Evolutionary conservation across 2,329 filamentous ascomycete species (phyloP), one percentile per base, ranked within the genome.

Genomic region (Alternaria incomplexa): DNA sequence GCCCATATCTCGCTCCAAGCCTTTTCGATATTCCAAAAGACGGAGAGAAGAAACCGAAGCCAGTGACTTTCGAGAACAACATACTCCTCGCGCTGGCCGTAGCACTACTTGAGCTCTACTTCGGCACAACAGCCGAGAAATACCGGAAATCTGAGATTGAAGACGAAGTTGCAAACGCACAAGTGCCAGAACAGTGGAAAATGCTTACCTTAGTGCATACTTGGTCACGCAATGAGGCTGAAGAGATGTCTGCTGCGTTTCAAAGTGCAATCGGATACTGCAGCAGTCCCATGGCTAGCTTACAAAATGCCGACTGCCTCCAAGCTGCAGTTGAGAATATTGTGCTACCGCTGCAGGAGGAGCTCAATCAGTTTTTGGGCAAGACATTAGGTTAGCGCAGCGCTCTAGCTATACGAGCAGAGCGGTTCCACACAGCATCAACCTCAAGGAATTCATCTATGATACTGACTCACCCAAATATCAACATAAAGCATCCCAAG

Each of bases 251-350:
- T 50, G 77, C 78, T 32, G 77, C 78, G 0, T 80, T 79, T 53
- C 62, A 73, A 28, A 69, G 58, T 20, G 78, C 78, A 8, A 71
- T 80, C n/a, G 71, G 66, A 12, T 74, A 79, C 52, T 80, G 77
- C 53, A 68, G 69, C 44, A 76, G 79, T 22, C 77, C 77, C 26
- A 72, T 71, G 9, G 71, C 73, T 23, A 79, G 69, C 46, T 64
- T 80, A 23, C 72, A 78, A 28, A 76, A 79, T 53, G 43, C 73
- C 3, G 73, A 75, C 3, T 80, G 79, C 32, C 64, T 80, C 4
- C 77, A 80, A 57, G 73, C 77, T 28, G 77, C 78, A 3, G 76
- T 79, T 0, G 77, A 79, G 58, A 70, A 75, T 26, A 80, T 80
- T 28, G 74, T 80, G 11, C 53, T 79, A 46, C 77, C 78, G 5